These are phyloP conservation scores for Lomentospora prolificans DNA, from an alignment of 2,329 filamentous ascomycete genomes.

Conservation along the genomic window DNA sequence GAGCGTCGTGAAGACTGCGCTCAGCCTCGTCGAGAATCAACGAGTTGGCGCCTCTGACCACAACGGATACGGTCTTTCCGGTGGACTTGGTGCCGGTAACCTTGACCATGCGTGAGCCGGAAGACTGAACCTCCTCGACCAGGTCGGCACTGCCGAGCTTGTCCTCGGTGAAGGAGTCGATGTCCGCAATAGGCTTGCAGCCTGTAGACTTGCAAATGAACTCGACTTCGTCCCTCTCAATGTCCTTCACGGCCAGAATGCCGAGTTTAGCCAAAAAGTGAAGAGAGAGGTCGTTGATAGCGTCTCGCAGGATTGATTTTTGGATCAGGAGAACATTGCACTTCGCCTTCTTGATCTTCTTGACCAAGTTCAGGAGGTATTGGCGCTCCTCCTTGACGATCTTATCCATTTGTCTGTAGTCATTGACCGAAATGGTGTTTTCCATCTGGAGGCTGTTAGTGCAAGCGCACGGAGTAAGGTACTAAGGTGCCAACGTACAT, in stretches of 20 bases:
- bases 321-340: constrained; percentile 98
- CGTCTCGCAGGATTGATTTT: constrained; percentile 95
- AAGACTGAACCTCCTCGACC: constrained; percentile 81
- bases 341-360: constrained; percentile 99
- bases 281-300: constrained; percentile 92
- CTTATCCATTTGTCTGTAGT: constrained; percentile 99
- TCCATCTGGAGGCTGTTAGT: constrained; percentile 61
- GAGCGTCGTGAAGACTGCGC: constrained; percentile 90
- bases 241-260: constrained; percentile 93
- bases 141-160: constrained; percentile 92
- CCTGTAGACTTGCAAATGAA: constrained; percentile 99
- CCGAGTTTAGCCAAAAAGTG: constrained; percentile 97
- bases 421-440: constrained; percentile 97
- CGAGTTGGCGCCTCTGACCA: constrained; percentile 87
- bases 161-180: constrained; percentile 97
- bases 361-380: constrained; percentile 96
- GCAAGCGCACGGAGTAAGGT: not conserved
- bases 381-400: constrained; percentile 98
- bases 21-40: constrained; percentile 96
- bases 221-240: constrained; percentile 96
- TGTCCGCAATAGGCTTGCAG: constrained; percentile 97
- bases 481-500: constrained; percentile 45
- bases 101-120: constrained; percentile 87
- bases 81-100: constrained; percentile 80
- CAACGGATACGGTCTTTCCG: constrained; percentile 84